Percentiles rank a stretch among this genome's conserved stretches.
These are phyloP conservation scores for Heimioporus retisporus DNA, from an alignment of 1,284 basidiomycete species.

Conservation along the genomic window DNA sequence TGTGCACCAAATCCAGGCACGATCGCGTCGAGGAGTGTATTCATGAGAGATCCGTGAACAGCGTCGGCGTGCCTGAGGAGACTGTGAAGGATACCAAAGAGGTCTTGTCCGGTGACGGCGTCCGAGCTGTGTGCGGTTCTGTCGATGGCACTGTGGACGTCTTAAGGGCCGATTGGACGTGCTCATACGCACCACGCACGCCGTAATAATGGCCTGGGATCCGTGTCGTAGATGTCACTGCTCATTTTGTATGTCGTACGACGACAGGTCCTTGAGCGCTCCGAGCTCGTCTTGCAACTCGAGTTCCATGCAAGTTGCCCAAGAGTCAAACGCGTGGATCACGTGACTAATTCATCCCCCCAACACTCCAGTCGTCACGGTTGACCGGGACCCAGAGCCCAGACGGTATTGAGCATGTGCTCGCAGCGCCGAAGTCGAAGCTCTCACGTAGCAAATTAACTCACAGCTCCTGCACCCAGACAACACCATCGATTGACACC, in stretches of 20 bases:
- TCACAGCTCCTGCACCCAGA: slow-evolving; percentile 28
- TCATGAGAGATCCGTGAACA: slow-evolving; percentile 72
- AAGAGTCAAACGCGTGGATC: no score
- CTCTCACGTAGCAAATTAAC: no score
- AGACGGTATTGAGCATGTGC: no score
- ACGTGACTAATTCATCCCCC: no score
- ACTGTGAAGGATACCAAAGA: slow-evolving; percentile 85
- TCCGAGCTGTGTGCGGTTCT: slow-evolving; percentile 80
- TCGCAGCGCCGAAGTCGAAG: no score
- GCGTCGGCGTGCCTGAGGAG: slow-evolving; percentile 77
- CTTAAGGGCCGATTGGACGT: slow-evolving; percentile 10
- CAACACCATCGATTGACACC: slow-evolving; percentile 51
- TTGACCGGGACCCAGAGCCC: no score
- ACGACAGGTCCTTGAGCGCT: slow-evolving; percentile 52
- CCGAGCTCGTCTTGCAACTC: slow-evolving; percentile 65
- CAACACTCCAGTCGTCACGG: no score
- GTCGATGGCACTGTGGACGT: slow-evolving; percentile 72
- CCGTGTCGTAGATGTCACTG: slow-evolving; percentile 55
- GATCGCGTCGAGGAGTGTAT: slow-evolving; percentile 83
- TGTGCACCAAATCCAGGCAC: slow-evolving; percentile 77
- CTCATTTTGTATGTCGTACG: slow-evolving; percentile 59
- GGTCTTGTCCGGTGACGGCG: slow-evolving; percentile 68
- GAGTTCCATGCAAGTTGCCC: no score
- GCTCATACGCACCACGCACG: slow-evolving; percentile 26
- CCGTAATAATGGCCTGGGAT: slow-evolving; percentile 49